phyloP scores from a whole-genome alignment of 306 rosid genomes.

The Vigna angularis region DNA sequence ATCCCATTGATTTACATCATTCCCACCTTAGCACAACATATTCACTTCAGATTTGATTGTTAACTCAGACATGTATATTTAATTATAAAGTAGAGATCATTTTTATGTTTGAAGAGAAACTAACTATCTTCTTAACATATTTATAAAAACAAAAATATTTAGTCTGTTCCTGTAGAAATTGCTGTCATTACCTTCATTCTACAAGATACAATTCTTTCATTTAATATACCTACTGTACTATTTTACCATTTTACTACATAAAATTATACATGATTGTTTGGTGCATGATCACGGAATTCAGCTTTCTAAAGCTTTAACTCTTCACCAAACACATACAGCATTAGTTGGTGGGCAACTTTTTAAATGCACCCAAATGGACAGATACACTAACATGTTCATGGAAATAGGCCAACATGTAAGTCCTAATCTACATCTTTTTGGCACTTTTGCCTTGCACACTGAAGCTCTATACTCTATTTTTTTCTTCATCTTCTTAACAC shows the following conservation, averaged over 20 bases:
- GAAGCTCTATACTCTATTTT: constrained; percentile 27
- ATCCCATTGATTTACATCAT: no score
- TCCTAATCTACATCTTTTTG: constrained; percentile 46
- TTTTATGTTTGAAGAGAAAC: no score
- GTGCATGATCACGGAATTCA: no score
- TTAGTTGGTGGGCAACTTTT: constrained; percentile 22
- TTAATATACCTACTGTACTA: no score
- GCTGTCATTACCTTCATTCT: constrained; percentile 2
- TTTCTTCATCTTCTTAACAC: constrained; percentile 41
- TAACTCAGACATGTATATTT: no score
- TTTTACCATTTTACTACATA: background rate
- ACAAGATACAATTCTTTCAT: no score
- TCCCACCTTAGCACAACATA: no score
- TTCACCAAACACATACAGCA: constrained; percentile 18
- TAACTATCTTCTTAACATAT: no score
- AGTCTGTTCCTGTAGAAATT: background rate
- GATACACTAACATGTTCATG: constrained; percentile 33
- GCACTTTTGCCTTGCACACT: constrained; percentile 41
- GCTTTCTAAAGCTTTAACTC: no score
- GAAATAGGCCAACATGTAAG: constrained; percentile 10
- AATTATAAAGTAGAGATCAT: no score
- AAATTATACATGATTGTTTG: background rate
- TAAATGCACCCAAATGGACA: constrained; percentile 36
- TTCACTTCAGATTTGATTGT: no score
- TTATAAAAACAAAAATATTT: no score